These are phyloP conservation scores for Ottelia alismoides DNA, from an alignment of 106 monocot species.

Conservation along the genomic window DNA sequence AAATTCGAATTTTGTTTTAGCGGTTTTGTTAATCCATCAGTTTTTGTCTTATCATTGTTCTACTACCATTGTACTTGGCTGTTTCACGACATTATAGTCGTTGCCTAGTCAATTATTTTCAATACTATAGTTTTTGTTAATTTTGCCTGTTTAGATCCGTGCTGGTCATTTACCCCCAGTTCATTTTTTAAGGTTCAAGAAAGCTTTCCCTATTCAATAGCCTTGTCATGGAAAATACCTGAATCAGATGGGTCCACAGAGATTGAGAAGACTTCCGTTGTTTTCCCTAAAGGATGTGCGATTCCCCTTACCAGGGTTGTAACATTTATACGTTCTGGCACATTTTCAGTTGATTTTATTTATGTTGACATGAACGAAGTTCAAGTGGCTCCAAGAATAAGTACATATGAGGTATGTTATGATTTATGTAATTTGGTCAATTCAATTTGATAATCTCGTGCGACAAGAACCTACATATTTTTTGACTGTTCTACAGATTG, in stretches of 20 bases:
- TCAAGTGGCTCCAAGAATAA: conserved; percentile 39
- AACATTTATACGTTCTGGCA: conserved; percentile 39
- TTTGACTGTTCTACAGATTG: conserved; percentile 46
- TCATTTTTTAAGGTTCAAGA: conserved; percentile 61
- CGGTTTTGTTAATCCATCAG: too few species aligned
- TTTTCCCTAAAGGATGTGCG: conserved; percentile 68
- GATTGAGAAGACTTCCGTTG: conserved; percentile 40
- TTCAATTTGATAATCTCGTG: neutral
- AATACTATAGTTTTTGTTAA: too few species aligned
- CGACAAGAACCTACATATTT: neutral
- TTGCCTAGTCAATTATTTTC: too few species aligned
- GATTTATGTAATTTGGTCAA: neutral
- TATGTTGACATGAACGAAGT: conserved; percentile 33
- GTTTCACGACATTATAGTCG: too few species aligned
- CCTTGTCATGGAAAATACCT: conserved; percentile 66
- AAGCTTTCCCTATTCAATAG: conserved; percentile 76
- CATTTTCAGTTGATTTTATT: conserved; percentile 52
- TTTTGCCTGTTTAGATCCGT: too few species aligned
- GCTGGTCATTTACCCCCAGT: too few species aligned
- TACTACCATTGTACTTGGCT: too few species aligned
- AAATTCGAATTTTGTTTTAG: too few species aligned
- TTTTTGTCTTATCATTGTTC: too few species aligned
- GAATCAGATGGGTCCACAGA: conserved; percentile 23
- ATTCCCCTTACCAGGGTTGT: conserved; percentile 46
- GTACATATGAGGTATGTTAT: conserved; percentile 58